These are phyloP conservation scores for Suillus paluster DNA, from an alignment of 768 basidiomycete species.

Conservation along the genomic window DNA sequence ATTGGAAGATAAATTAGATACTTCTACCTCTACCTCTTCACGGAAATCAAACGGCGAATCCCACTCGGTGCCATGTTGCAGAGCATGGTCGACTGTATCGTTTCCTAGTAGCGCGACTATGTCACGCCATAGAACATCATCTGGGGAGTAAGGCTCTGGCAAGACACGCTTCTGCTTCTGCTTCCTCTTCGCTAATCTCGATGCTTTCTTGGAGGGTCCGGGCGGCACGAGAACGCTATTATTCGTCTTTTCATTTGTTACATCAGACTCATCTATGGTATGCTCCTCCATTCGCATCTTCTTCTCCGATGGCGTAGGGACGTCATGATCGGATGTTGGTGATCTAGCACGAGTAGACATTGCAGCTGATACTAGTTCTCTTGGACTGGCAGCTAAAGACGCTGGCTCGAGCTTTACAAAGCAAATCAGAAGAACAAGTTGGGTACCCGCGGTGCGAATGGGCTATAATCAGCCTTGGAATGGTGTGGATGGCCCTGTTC, in stretches of 20 bases:
- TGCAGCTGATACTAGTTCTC: neutral
- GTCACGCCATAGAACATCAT: slow-evolving; percentile 79
- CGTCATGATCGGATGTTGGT: slow-evolving; percentile 18
- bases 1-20: slow-evolving; percentile 64
- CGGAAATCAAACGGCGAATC: slow-evolving; percentile 62
- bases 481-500: neutral
- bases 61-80: slow-evolving; percentile 54
- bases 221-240: no score
- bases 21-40: slow-evolving; percentile 68
- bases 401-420: neutral
- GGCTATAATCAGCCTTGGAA: slow-evolving; percentile 2
- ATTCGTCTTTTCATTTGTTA: neutral
- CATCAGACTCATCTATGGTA: neutral
- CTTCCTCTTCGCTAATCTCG: slow-evolving; percentile 10
- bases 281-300: slow-evolving; percentile 30
- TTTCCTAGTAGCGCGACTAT: slow-evolving; percentile 67
- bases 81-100: slow-evolving; percentile 53
- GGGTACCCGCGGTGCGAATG: neutral
- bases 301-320: slow-evolving; percentile 32
- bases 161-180: slow-evolving; percentile 14
- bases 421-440: no score
- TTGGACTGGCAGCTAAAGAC: neutral
- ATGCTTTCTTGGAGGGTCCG: slow-evolving; percentile 4
- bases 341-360: slow-evolving; percentile 17
- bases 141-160: slow-evolving; percentile 64